These are phyloP conservation scores for Penicillium goetzii DNA, from an alignment of 495 filamentous ascomycete genomes.

Conservation along the genomic window DNA sequence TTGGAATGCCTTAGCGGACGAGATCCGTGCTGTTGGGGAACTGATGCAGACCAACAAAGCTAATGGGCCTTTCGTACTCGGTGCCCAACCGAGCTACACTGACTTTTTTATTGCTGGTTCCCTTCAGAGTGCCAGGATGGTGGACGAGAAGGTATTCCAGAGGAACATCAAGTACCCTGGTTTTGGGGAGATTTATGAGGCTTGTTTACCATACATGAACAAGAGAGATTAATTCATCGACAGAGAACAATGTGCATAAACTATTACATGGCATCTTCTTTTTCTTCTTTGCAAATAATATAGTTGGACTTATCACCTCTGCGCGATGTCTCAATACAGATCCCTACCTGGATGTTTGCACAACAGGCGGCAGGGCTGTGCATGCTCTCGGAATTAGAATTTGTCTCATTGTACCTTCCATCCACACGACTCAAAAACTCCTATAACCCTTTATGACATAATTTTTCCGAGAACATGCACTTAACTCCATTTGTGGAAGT, in stretches of 20 bases:
- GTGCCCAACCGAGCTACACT: slow-evolving; percentile 34
- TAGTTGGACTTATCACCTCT: neutral
- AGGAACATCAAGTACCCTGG: slow-evolving; percentile 34
- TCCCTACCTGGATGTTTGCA: neutral
- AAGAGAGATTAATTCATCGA: slow-evolving; percentile 31
- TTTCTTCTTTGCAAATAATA: neutral
- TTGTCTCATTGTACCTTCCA: neutral
- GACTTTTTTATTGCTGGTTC: slow-evolving; percentile 46
- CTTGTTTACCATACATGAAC: slow-evolving; percentile 42
- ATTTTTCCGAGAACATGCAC: neutral
- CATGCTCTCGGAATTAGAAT: neutral
- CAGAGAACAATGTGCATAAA: neutral
- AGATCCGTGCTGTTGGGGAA: slow-evolving; percentile 32
- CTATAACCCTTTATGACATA: neutral
- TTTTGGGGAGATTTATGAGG: slow-evolving; percentile 41
- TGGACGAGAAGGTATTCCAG: slow-evolving; percentile 42
- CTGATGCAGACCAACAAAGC: slow-evolving; percentile 38
- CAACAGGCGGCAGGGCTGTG: neutral
- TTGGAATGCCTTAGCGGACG: slow-evolving; percentile 32
- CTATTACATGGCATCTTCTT: neutral
- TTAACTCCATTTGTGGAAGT: neutral
- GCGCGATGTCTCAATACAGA: neutral
- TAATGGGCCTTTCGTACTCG: slow-evolving; percentile 45
- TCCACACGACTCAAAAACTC: neutral
- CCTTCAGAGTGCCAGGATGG: slow-evolving; percentile 38